Conservation (phyloP, 2,329 filamentous ascomycete genomes). For the Colletotrichum tabaci region DNA sequence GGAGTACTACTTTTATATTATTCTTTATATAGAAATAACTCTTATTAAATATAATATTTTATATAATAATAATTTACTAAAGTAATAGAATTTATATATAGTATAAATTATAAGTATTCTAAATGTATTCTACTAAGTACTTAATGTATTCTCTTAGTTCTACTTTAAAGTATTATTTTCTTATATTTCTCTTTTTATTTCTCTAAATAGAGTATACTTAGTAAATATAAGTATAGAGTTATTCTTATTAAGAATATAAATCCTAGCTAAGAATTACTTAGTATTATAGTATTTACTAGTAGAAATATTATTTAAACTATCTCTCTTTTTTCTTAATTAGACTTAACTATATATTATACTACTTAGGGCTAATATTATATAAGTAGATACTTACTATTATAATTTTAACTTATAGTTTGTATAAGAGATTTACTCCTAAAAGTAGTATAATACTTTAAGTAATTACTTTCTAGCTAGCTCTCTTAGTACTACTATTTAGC, state of each 20-base stretch:
- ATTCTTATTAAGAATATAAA: neutral
- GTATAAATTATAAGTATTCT: too few species aligned
- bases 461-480: neutral
- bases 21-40: neutral
- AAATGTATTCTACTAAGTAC: too few species aligned
- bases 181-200: neutral
- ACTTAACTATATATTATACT: neutral
- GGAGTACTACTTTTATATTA: accelerated
- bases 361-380: neutral
- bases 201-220: neutral
- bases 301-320: neutral
- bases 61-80: neutral
- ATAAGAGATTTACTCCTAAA: neutral
- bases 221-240: neutral
- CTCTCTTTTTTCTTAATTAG: neutral
- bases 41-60: neutral
- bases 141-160: neutral
- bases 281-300: neutral
- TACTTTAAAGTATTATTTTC: neutral
- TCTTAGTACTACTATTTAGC: neutral
- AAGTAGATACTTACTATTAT: neutral
- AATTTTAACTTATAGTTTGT: neutral
- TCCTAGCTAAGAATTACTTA: accelerated
- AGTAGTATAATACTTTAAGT: neutral
- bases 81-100: neutral